Base-by-base conservation (phyloP, 306 rosid species). In the Prunus armeniaca region DNA sequence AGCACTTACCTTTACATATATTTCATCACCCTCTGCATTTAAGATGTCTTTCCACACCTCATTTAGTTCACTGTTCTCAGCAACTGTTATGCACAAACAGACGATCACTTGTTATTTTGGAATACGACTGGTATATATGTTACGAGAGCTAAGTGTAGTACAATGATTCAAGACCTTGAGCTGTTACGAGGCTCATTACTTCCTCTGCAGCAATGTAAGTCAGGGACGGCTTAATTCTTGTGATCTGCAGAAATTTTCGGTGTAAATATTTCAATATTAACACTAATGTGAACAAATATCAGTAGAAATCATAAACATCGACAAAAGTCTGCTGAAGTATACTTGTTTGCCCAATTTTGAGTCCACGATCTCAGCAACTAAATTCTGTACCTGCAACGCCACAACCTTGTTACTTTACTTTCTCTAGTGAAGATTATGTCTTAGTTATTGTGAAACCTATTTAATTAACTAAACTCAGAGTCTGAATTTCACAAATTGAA, bases 161-260 rank as follows among this genome's bases (percentile, higher is more conserved):
- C 67, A 74, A 58, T 6, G 60, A 51, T 57, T 49, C 41, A 80
- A 77, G 83, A 96, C 98, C 99, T 91, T 96, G 98, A 79, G 98
- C 98, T 67, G 98, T 96, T 62, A 96, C 99, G 49, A 96, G 99
- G 84, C 98, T 91, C 99, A 96, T 91, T 70, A 96, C 69, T 88
- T 96, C 99, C 85, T 90, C 97, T 62, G 97, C 88, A 24, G 99
- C 93, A 69, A 96, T 81, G 77, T 91, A 92, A 50, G 89, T 91
- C 83, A 95, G 85, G 19, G 98, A 82, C 64, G 98, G 97, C 81
- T 87, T 95, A 73, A 90, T 92, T 89, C 89, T 86, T 27, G 83
- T 74, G 76, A 95, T 88, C 99, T 95, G 91, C 70, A 70, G 60
- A 49, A 63, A 66, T 87, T 47, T 30, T 27, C 15, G 18, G 34